A percentile compares a stretch with the other conserved stretches of the same genome.
phyloP scores from a whole-genome alignment of 768 basidiomycete species.

The Russula griseocarnosa region DNA sequence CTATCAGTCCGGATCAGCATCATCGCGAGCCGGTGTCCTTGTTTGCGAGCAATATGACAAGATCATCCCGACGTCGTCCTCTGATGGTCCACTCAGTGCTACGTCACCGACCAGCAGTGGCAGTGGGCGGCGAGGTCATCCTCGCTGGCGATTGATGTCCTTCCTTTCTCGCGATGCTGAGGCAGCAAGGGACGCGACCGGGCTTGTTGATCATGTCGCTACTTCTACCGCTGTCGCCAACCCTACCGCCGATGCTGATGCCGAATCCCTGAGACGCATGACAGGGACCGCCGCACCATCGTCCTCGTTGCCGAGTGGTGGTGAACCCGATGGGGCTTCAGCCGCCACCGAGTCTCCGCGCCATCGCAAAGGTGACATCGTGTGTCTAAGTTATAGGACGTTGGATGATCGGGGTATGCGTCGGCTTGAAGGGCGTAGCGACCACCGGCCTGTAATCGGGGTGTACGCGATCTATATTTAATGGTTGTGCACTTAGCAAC shows the following conservation, averaged over 20 bases:
- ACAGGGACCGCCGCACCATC: not conserved
- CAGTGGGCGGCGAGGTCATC: not conserved
- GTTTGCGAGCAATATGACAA: not conserved
- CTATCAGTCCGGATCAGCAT: not conserved
- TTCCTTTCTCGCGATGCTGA: constrained; percentile 24
- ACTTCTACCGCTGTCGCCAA: not conserved
- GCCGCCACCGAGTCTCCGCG: constrained; percentile 27
- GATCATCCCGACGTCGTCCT: not conserved
- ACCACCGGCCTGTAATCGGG: constrained; percentile 84
- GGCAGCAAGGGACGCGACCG: constrained; percentile 3
- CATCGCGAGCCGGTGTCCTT: not conserved
- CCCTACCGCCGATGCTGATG: not conserved
- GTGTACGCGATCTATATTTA: constrained; percentile 64
- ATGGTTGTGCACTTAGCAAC: not conserved
- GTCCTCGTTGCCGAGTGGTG: not conserved
- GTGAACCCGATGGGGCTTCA: constrained; percentile 4
- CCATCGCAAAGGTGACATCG: constrained; percentile 61
- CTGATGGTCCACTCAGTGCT: not conserved
- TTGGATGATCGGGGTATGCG: constrained; percentile 74
- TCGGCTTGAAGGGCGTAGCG: constrained; percentile 70
- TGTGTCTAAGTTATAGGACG: constrained; percentile 68
- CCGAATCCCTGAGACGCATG: not conserved
- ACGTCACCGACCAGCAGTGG: not conserved
- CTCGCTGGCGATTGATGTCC: constrained; percentile 26
- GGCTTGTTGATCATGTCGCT: not conserved